These are phyloP conservation scores for Nicotiana otophora DNA, from an alignment of 257 asterid genomes.

Conservation along the genomic window DNA sequence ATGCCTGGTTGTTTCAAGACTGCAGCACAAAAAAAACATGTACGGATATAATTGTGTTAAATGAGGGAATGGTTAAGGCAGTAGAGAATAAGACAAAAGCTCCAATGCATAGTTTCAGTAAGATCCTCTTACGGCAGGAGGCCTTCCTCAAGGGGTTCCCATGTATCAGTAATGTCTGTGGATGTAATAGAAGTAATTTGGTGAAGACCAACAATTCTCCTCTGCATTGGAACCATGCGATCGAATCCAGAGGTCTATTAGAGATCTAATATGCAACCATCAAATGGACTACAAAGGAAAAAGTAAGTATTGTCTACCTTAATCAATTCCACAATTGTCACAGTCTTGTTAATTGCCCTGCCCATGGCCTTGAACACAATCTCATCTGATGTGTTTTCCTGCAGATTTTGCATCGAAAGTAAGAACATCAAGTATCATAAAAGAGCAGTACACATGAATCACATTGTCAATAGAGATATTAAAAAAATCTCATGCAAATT, in stretches of 20 bases:
- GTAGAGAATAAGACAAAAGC: not conserved
- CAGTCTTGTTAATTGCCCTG: constrained; percentile 68
- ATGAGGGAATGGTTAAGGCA: too few species aligned
- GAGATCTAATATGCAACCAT: not conserved
- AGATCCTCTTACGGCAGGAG: constrained; percentile 66
- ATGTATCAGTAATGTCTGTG: constrained; percentile 86
- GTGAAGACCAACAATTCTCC: constrained; percentile 97
- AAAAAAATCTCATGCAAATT: too few species aligned
- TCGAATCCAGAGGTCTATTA: constrained; percentile 13
- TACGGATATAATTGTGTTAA: not conserved
- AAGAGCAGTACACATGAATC: too few species aligned
- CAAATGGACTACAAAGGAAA: not conserved
- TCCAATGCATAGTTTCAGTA: not conserved
- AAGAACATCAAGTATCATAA: not conserved
- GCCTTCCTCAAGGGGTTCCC: constrained; percentile 99
- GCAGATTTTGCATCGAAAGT: not conserved
- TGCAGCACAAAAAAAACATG: constrained; percentile 25
- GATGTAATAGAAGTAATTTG: constrained; percentile 78
- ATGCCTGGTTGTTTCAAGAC: constrained; percentile 88
- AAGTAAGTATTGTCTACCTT: constrained; percentile 27
- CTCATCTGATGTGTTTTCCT: constrained; percentile 62
- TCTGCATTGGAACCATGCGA: constrained; percentile 28
- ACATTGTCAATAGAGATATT: too few species aligned
- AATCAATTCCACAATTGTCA: constrained; percentile 61
- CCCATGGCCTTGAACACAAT: constrained; percentile 72